A percentile compares a stretch with the other conserved stretches of the same genome.
These are phyloP conservation scores for Rhodotorula graminis DNA, from an alignment of 768 basidiomycete genomes.

Conservation along the genomic window DNA sequence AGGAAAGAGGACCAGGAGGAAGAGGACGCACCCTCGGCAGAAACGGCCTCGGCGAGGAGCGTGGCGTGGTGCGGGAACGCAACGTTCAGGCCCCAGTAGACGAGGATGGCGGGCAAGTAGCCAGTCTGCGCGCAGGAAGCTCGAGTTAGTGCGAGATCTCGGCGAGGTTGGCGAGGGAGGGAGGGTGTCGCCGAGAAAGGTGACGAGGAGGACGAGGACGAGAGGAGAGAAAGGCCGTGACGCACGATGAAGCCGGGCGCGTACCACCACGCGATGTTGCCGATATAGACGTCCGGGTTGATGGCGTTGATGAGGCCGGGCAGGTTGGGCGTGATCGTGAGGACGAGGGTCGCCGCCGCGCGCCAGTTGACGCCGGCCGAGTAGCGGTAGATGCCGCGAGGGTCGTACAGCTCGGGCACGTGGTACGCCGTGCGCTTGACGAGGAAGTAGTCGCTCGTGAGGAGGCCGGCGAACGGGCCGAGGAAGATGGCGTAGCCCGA, in stretches of 20 bases:
- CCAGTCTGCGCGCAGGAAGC: slow-evolving; percentile 4
- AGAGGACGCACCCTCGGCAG: slow-evolving; percentile 15
- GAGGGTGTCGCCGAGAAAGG: not conserved
- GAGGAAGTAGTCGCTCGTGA: slow-evolving; percentile 60
- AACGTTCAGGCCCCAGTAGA: slow-evolving; percentile 26
- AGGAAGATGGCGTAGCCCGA: slow-evolving; percentile 55
- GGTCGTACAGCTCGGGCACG: slow-evolving; percentile 71
- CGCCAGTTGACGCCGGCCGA: slow-evolving; percentile 61
- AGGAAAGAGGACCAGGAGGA: too few relatives aligned
- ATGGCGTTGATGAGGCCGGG: slow-evolving; percentile 61
- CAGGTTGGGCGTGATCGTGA: slow-evolving; percentile 5
- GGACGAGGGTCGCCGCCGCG: slow-evolving; percentile 48
- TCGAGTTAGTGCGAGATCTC: too few relatives aligned
- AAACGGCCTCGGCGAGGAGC: slow-evolving; percentile 32
- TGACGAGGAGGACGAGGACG: too few relatives aligned
- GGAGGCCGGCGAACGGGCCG: slow-evolving; percentile 56
- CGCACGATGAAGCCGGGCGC: slow-evolving; percentile 23
- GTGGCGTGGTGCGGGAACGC: slow-evolving; percentile 33
- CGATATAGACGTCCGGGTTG: slow-evolving; percentile 61
- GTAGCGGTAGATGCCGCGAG: slow-evolving; percentile 48
- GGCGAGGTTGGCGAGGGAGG: not conserved
- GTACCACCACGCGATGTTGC: slow-evolving; percentile 43
- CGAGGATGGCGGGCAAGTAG: slow-evolving; percentile 25
- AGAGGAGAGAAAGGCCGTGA: too few relatives aligned
- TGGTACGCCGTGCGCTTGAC: slow-evolving; percentile 55